phyloP scores from a whole-genome alignment of 305 asterid species.

The Solanum aculeatissimum region DNA sequence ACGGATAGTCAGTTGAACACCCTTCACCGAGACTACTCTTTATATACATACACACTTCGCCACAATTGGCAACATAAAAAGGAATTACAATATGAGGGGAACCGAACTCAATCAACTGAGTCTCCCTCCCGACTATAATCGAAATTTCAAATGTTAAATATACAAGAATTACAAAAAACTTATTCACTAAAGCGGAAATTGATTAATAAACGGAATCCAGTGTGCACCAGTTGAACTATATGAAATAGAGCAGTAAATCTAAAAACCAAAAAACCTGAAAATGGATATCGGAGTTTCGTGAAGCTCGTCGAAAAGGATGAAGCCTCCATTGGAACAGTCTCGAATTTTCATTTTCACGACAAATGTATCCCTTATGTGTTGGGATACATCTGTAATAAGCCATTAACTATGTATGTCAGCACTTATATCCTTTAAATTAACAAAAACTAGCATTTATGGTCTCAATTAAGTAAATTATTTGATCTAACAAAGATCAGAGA shows the following conservation, averaged over 20 bases:
- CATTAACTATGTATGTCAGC: not conserved
- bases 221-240: not conserved
- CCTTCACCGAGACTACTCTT: not conserved
- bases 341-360: not conserved
- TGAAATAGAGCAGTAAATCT: not conserved
- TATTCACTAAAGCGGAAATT: not conserved
- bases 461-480: too few species aligned
- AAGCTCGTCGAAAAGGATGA: conserved; percentile 30
- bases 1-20: not conserved
- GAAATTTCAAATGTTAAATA: not conserved
- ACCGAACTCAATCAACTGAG: too few species aligned
- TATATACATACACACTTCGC: not conserved
- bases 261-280: conserved; percentile 11
- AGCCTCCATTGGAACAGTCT: conserved; percentile 30
- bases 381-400: not conserved
- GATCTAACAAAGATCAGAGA: too few species aligned
- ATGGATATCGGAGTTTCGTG: conserved; percentile 17
- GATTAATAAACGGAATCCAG: not conserved
- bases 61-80: not conserved
- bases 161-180: not conserved
- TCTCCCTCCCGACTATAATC: too few species aligned
- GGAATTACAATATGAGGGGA: too few species aligned
- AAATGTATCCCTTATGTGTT: not conserved
- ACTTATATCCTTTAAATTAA: not conserved
- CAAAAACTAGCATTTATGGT: too few species aligned